Evolutionary conservation across 805 yeast genomes (phyloP).

Genomic region (Ogataea paraovalis): DNA sequence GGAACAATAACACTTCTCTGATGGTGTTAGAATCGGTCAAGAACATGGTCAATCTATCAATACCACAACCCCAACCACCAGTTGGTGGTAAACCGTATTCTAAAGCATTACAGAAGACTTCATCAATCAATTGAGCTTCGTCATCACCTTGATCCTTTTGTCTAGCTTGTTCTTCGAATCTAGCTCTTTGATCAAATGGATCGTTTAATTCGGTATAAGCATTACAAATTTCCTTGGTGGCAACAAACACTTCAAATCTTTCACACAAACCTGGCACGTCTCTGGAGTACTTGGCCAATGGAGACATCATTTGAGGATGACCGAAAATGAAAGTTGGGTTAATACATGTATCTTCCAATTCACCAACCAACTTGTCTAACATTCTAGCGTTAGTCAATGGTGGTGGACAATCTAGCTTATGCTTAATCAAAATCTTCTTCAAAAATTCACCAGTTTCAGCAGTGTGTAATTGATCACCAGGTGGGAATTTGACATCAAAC

Average conservation of each 20-base stretch:
- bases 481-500: conserved; percentile 85
- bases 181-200: conserved; percentile 95
- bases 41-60: conserved; percentile 97
- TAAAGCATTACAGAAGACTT: conserved; percentile 93
- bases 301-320: conserved; percentile 99
- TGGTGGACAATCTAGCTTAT: conserved; percentile 82
- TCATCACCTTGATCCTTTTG: conserved; percentile 99
- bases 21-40: conserved; percentile 93
- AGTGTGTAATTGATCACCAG: conserved; percentile 93
- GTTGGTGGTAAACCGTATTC: conserved; percentile 99
- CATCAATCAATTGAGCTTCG: conserved; percentile 96
- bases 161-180: conserved; percentile 98
- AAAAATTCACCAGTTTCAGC: conserved; percentile 89
- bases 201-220: conserved; percentile 99
- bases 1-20: conserved; percentile 96
- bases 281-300: conserved; percentile 95
- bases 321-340: conserved; percentile 98
- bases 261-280: conserved; percentile 92
- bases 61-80: conserved; percentile 99
- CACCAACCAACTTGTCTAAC: conserved; percentile 98
- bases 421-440: conserved; percentile 69
- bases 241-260: conserved; percentile 97
- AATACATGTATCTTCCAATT: conserved; percentile 87
- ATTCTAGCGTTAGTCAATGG: conserved; percentile 96
- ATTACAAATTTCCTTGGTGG: conserved; percentile 96